Evolutionary conservation across 2,329 filamentous ascomycete species (phyloP).

Genomic region (Verticillium albo-atrum): DNA sequence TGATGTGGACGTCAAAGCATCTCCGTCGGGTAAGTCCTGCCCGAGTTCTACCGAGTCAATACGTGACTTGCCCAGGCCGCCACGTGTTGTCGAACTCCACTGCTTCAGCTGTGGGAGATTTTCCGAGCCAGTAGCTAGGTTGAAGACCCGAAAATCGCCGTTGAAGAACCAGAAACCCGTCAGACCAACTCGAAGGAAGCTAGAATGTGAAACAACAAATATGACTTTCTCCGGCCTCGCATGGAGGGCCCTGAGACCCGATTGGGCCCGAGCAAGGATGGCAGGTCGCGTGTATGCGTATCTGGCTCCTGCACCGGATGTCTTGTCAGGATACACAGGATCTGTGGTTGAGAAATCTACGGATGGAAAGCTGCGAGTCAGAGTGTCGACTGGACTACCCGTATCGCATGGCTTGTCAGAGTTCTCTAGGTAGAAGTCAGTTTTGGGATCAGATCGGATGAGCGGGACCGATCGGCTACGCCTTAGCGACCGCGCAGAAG

Average conservation of each 20-base stretch:
- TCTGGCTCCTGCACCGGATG: conserved; percentile 31
- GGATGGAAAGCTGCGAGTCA: conserved; percentile 45
- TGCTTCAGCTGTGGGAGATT: conserved; percentile 35
- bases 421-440: conserved; percentile 35
- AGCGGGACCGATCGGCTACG: neutral
- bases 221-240: conserved; percentile 55
- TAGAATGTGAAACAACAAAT: conserved; percentile 61
- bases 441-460: neutral
- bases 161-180: conserved; percentile 54
- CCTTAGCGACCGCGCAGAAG: neutral
- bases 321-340: conserved; percentile 60
- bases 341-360: conserved; percentile 56
- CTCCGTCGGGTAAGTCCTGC: conserved; percentile 29
- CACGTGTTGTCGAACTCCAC: conserved; percentile 32
- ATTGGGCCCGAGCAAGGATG: conserved; percentile 51
- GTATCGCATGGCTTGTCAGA: conserved; percentile 57
- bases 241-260: conserved; percentile 44
- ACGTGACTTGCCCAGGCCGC: conserved; percentile 31
- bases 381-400: conserved; percentile 40
- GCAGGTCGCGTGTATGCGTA: conserved; percentile 51
- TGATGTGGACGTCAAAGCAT: neutral
- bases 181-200: conserved; percentile 55
- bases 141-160: conserved; percentile 61
- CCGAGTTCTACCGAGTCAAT: conserved; percentile 32
- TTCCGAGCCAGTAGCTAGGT: conserved; percentile 34